Conservation (phyloP, 2,329 filamentous ascomycete species). For the Xylaria sp. region DNA sequence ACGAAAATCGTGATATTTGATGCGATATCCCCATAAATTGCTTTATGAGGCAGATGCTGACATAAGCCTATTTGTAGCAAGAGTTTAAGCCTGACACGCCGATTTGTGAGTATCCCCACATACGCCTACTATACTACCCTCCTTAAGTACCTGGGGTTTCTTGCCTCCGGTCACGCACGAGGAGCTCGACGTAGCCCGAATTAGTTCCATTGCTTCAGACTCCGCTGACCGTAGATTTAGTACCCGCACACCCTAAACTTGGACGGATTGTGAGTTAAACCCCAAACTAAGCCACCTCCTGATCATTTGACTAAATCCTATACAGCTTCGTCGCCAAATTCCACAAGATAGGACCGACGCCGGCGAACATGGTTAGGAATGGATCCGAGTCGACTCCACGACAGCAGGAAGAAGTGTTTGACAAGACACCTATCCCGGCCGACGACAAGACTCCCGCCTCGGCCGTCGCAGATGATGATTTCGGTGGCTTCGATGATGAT, state of each 20-base stretch:
- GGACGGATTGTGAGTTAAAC: constrained; percentile 78
- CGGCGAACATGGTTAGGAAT: constrained; percentile 59
- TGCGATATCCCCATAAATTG: neutral
- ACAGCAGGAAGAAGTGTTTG: constrained; percentile 58
- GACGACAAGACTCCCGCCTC: constrained; percentile 51
- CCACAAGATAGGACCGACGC: constrained; percentile 85
- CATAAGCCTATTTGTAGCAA: constrained; percentile 46
- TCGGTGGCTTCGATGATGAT: constrained; percentile 76
- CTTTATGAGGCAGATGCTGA: neutral
- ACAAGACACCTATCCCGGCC: constrained; percentile 70
- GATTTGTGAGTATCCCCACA: constrained; percentile 75
- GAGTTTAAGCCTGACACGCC: constrained; percentile 78
- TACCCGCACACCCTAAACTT: constrained; percentile 71
- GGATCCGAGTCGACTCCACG: constrained; percentile 29
- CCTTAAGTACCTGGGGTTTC: neutral
- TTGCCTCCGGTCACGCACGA: neutral
- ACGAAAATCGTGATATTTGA: neutral
- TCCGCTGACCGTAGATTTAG: constrained; percentile 12
- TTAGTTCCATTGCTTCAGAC: neutral
- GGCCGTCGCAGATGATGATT: constrained; percentile 55
- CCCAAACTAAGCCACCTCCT: no score
- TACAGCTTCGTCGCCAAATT: constrained; percentile 80
- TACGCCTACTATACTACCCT: constrained; percentile 38
- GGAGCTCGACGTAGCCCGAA: neutral
- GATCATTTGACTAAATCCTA: constrained; percentile 1